Percentiles rank a stretch among this genome's conserved stretches.
These are phyloP conservation scores for Mortierella sp. DNA, from an alignment of 371 early-diverging fungal species.

Conservation along the genomic window DNA sequence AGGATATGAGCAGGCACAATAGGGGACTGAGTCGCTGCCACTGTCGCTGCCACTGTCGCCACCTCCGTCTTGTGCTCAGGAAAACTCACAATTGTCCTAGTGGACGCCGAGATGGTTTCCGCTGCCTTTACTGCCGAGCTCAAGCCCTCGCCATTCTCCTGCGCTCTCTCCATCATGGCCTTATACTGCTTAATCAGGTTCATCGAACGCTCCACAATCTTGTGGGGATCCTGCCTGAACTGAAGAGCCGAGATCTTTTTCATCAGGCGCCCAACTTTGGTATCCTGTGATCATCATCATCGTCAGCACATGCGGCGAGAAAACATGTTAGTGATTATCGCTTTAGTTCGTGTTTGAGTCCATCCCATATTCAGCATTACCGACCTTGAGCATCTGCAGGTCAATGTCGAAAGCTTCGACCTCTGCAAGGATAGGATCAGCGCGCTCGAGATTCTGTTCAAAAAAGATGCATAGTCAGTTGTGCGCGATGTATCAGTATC, in stretches of 20 bases:
- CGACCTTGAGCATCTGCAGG: constrained; percentile 35
- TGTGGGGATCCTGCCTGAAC: constrained; percentile 23
- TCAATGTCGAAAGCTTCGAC: constrained; percentile 35
- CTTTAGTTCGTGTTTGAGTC: no score
- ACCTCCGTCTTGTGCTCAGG: constrained; percentile 16
- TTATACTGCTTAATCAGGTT: constrained; percentile 27
- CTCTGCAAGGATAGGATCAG: constrained; percentile 28
- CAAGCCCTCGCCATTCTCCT: constrained; percentile 34
- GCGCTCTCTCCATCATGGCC: constrained; percentile 36
- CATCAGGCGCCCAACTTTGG: constrained; percentile 36
- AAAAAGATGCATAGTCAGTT: neutral
- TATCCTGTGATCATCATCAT: constrained; percentile 10
- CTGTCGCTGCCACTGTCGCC: constrained; percentile 14
- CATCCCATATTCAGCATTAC: neutral
- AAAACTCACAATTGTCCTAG: neutral
- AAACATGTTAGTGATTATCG: no score
- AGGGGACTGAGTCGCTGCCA: constrained; percentile 11
- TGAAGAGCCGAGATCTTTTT: constrained; percentile 28
- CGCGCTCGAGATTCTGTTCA: constrained; percentile 23
- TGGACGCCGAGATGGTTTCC: constrained; percentile 5
- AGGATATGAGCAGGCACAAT: constrained; percentile 26
- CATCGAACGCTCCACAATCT: constrained; percentile 36
- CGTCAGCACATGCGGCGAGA: neutral
- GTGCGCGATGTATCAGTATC: no score
- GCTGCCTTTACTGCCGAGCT: constrained; percentile 19